Evolutionary conservation across 2,329 filamentous ascomycete genomes (phyloP).

Genomic region (Trichophyton verrucosum): DNA sequence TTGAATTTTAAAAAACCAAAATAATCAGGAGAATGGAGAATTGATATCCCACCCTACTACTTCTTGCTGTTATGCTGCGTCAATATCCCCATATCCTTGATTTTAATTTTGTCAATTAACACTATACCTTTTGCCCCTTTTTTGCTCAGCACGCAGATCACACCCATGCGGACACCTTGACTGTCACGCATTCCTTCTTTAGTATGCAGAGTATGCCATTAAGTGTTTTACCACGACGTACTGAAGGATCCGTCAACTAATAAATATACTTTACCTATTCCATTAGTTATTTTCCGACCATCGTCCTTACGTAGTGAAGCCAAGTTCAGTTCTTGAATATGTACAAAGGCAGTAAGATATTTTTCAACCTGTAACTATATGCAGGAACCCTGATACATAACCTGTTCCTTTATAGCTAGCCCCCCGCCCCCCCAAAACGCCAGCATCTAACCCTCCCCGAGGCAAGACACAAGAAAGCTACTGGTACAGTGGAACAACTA

Average conservation of each 20-base stretch:
- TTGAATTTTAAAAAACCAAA: neutral
- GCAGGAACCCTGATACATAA: neutral
- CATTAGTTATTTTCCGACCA: neutral
- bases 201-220: neutral
- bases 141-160: neutral
- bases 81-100: neutral
- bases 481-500: neutral
- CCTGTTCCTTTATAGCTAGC: neutral
- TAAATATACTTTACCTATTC: neutral
- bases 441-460: neutral
- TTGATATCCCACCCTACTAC: neutral
- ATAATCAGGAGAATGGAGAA: slow-evolving; percentile 3
- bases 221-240: neutral
- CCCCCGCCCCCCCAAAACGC: neutral
- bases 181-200: neutral
- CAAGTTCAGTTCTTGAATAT: neutral
- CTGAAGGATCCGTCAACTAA: neutral
- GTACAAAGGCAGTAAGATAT: neutral
- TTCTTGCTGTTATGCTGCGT: neutral
- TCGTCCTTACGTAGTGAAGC: neutral
- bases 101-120: slow-evolving; percentile 1
- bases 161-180: neutral
- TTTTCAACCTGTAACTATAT: neutral
- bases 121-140: slow-evolving; percentile 1
- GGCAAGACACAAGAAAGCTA: neutral